Percentiles rank a stretch among this genome's conserved stretches.
phyloP scores from a whole-genome alignment of 306 rosid genomes.

The Malus orientalis region DNA sequence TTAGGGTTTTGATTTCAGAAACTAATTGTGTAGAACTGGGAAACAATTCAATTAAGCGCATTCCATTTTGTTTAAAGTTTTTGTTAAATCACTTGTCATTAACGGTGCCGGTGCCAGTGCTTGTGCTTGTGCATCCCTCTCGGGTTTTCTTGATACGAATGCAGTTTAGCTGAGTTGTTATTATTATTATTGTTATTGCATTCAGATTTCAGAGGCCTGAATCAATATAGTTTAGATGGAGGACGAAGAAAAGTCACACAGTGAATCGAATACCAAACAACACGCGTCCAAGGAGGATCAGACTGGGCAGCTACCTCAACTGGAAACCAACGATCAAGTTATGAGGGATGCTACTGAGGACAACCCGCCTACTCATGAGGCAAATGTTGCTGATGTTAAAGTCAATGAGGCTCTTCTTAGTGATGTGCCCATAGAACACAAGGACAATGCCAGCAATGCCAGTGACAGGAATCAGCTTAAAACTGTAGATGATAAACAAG shows the following conservation, averaged over 20 bases:
- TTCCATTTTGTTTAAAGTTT: neutral
- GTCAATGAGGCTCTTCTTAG: slow-evolving; percentile 8
- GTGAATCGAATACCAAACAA: too few species aligned
- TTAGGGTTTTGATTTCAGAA: too few species aligned
- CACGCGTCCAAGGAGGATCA: slow-evolving; percentile 8
- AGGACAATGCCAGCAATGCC: slow-evolving; percentile 8
- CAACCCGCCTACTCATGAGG: neutral
- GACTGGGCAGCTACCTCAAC: neutral
- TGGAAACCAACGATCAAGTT: neutral
- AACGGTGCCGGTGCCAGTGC: too few species aligned
- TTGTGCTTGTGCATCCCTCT: too few species aligned
- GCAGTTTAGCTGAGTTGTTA: neutral
- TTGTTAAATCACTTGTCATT: too few species aligned
- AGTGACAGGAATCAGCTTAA: slow-evolving; percentile 14
- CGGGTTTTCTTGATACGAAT: too few species aligned
- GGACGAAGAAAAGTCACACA: slow-evolving; percentile 13
- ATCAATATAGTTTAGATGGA: slow-evolving; percentile 25
- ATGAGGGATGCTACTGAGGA: slow-evolving; percentile 21
- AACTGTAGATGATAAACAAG: slow-evolving; percentile 25
- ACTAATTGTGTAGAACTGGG: neutral
- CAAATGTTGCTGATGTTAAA: slow-evolving; percentile 8
- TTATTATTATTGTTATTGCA: neutral
- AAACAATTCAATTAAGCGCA: neutral
- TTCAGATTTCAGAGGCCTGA: slow-evolving; percentile 11
- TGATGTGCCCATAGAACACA: slow-evolving; percentile 11